phyloP scores from a whole-genome alignment of 1,139 yeast species.

The Geotrichum fermentans region DNA sequence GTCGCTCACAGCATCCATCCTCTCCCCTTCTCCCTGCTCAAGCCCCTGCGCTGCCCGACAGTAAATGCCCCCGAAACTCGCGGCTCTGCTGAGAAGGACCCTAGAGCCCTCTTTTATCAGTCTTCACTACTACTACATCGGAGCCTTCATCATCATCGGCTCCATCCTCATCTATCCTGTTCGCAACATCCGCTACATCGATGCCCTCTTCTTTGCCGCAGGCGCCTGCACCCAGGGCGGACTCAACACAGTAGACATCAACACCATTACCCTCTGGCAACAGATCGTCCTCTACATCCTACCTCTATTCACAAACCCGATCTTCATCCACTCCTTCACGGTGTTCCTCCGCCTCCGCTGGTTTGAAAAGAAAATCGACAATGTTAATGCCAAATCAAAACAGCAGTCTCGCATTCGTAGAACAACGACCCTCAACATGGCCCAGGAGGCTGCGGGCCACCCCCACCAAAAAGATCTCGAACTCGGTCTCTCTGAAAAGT shows the following conservation, averaged over 20 bases:
- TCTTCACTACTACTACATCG: slow-evolving; percentile 16
- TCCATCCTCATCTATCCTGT: slow-evolving; percentile 74
- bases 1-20: no score
- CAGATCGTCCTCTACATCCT: slow-evolving; percentile 47
- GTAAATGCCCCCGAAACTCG: neutral
- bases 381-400: slow-evolving; percentile 70
- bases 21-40: neutral
- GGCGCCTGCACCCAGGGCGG: slow-evolving; percentile 93
- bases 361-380: slow-evolving; percentile 84
- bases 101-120: slow-evolving; percentile 8
- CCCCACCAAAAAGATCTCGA: neutral
- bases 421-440: slow-evolving; percentile 1
- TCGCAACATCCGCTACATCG: slow-evolving; percentile 64
- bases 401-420: slow-evolving; percentile 46
- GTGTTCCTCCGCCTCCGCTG: slow-evolving; percentile 17
- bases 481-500: neutral
- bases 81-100: neutral
- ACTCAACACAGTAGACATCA: slow-evolving; percentile 59
- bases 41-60: neutral
- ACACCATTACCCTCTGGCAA: slow-evolving; percentile 62
- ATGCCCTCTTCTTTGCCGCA: slow-evolving; percentile 67
- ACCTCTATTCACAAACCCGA: slow-evolving; percentile 74
- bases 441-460: neutral
- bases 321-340: slow-evolving; percentile 65
- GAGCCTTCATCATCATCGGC: slow-evolving; percentile 44